Evolutionary conservation across 805 yeast species (phyloP).

Genomic region (Sporopachydermia lactativora): DNA sequence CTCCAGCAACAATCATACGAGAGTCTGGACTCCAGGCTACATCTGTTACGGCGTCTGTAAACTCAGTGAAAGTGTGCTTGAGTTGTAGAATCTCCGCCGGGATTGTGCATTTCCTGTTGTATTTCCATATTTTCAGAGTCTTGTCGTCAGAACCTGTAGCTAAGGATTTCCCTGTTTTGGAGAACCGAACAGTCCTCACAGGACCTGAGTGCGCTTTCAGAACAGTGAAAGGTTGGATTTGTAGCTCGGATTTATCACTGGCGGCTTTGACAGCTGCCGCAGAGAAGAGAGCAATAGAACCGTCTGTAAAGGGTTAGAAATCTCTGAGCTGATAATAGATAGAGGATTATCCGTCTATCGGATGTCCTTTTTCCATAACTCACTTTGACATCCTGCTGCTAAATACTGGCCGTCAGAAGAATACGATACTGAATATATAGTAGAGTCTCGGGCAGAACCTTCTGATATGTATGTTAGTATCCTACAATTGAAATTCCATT

Average conservation of each 20-base stretch:
- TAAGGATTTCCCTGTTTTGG: slow-evolving; percentile 13
- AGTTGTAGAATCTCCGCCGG: background rate
- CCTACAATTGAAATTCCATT: too few relatives aligned
- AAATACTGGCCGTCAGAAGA: background rate
- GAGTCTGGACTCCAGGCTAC: background rate
- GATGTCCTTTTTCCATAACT: too few relatives aligned
- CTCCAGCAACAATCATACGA: background rate
- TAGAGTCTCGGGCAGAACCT: background rate
- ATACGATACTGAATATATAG: background rate
- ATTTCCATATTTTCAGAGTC: slow-evolving; percentile 13
- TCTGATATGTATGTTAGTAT: too few relatives aligned
- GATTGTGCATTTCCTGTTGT: background rate
- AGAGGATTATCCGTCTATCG: too few relatives aligned
- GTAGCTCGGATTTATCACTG: background rate
- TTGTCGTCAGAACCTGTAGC: slow-evolving; percentile 16
- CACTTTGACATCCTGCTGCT: background rate
- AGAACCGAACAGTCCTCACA: slow-evolving; percentile 12
- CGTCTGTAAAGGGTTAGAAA: too few relatives aligned
- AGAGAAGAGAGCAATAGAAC: too few relatives aligned
- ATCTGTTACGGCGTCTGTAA: background rate
- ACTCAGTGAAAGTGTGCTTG: background rate
- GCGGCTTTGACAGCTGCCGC: too few relatives aligned
- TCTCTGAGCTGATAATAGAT: too few relatives aligned
- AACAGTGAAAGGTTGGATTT: slow-evolving; percentile 3
- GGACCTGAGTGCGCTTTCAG: slow-evolving; percentile 15